Percentiles rank a stretch among this genome's conserved stretches.
Evolutionary conservation across 2,329 filamentous ascomycete species (phyloP).

Genomic region (Epichloe uncinata): DNA sequence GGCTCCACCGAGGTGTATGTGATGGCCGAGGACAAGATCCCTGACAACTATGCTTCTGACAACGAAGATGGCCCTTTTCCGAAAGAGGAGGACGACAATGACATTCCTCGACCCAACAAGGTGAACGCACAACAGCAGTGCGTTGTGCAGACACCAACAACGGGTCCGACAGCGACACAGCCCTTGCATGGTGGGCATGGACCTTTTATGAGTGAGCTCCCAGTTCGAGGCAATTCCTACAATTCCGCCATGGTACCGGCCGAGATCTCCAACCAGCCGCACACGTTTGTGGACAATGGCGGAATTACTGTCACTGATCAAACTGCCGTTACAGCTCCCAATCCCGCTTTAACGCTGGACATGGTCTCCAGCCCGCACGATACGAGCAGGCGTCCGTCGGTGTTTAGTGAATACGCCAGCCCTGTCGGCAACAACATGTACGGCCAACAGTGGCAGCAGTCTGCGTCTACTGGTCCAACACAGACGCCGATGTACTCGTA

Average conservation of each 20-base stretch:
- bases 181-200: constrained; percentile 19
- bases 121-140: constrained; percentile 15
- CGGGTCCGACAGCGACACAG: constrained; percentile 23
- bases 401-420: constrained; percentile 33
- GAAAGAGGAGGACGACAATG: constrained; percentile 31
- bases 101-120: constrained; percentile 24
- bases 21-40: constrained; percentile 37
- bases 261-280: constrained; percentile 28
- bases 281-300: constrained; percentile 26
- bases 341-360: constrained; percentile 28
- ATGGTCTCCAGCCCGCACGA: constrained; percentile 33
- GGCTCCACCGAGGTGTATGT: constrained; percentile 33
- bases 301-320: constrained; percentile 22
- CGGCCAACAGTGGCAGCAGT: constrained; percentile 29
- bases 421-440: constrained; percentile 28
- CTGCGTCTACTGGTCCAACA: constrained; percentile 25
- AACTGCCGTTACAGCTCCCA: constrained; percentile 20
- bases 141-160: constrained; percentile 22
- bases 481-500: constrained; percentile 33
- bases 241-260: constrained; percentile 26
- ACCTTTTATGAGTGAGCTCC: constrained; percentile 29
- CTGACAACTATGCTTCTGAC: constrained; percentile 33
- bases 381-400: constrained; percentile 30
- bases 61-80: constrained; percentile 28
- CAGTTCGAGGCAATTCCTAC: constrained; percentile 29